Base-by-base conservation (phyloP, 805 yeast species). In the Saccharomyces paradoxus region DNA sequence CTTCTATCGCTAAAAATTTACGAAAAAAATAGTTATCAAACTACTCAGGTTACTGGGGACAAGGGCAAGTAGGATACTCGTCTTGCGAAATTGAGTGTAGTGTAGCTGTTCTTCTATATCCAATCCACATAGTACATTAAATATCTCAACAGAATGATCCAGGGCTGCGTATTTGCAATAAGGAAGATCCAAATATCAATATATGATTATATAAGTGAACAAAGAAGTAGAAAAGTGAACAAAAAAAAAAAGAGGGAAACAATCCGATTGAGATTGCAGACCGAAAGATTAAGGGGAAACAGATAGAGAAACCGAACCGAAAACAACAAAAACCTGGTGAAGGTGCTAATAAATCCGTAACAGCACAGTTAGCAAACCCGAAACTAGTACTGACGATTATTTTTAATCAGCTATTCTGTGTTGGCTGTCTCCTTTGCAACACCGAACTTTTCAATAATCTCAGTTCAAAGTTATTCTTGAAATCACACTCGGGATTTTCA, bases 401-500 rank as follows among this genome's bases (percentile, higher is more conserved):
- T 9, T 5, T 30, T 30, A 5, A 4, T n/a, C 27, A 32, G 26
- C 17, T 49, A 32, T 48, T 58, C 56, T 2, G 62, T 53, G 44
- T 53, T 60, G 24, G 17, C 12, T 37, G 44, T 47, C 70, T 59
- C 50, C 68, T 64, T 51, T 59, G 61, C 46, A 66, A 53, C 65
- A 66, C 61, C n/a, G 68, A 58, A 31, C 70, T 66, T 49, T 63
- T 57, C 24, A 60, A 41, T 61, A 66, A 56, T 37, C 63, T 60
- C 10, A 66, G 50, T 32, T 62, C 60, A 44, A 65, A 48, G 26
- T 44, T 41, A 24, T 27, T 48, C 52, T 26, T 31, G 50, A 22
- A 52, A 41, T 44, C 53, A 53, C 44, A 47, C 5, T 46, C 12
- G 7, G 49, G 30, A 46, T 6, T 46, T 28, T 12, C 28, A 46